Evolutionary conservation across 768 basidiomycete species (phyloP).

Genomic region (Dioszegia hungarica): DNA sequence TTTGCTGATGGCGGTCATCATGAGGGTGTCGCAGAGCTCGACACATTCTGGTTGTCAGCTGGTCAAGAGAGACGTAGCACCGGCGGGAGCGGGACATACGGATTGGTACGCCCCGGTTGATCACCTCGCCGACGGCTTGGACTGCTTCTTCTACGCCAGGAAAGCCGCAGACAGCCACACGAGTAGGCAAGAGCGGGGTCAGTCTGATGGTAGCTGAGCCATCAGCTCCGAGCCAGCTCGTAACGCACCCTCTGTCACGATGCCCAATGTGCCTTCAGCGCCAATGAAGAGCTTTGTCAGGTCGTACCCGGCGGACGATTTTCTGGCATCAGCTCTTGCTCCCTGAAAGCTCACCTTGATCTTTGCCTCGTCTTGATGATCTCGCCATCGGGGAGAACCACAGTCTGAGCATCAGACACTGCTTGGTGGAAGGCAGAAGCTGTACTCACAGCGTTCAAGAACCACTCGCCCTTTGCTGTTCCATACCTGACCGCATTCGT

Average conservation of each 20-base stretch:
- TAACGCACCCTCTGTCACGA: constrained; percentile 62
- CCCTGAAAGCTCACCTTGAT: constrained; percentile 16
- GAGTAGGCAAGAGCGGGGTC: constrained; percentile 70
- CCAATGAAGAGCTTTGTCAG: constrained; percentile 81
- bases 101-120: constrained; percentile 23
- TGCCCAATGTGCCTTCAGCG: constrained; percentile 79
- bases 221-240: neutral
- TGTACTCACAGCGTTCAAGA: constrained; percentile 64
- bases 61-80: no score
- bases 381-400: constrained; percentile 78
- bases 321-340: constrained; percentile 41
- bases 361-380: constrained; percentile 74
- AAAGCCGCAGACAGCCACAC: constrained; percentile 83
- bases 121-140: constrained; percentile 56
- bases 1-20: constrained; percentile 71
- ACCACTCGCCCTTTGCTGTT: constrained; percentile 81
- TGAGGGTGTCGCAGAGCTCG: constrained; percentile 68
- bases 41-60: constrained; percentile 63
- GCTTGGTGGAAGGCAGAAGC: neutral
- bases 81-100: constrained; percentile 21
- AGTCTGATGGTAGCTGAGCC: constrained; percentile 69
- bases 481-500: constrained; percentile 69
- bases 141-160: constrained; percentile 70
- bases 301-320: constrained; percentile 82
- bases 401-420: constrained; percentile 56